Evolutionary conservation across 2,329 filamentous ascomycete genomes (phyloP).

Genomic region (Arthroderma sp.): DNA sequence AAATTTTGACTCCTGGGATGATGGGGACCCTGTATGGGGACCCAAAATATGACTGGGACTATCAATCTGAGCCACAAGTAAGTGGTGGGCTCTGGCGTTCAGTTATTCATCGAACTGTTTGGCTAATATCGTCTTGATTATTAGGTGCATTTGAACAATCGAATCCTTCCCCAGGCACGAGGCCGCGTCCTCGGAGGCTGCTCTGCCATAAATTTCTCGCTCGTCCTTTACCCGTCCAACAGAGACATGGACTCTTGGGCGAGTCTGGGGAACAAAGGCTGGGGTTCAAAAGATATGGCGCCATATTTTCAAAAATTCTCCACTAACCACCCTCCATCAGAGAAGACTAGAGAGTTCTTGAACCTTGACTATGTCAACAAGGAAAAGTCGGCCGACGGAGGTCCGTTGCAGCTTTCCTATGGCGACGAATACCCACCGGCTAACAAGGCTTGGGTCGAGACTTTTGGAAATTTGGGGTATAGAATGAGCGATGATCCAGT

Average conservation of each 20-base stretch:
- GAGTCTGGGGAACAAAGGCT: constrained; percentile 33
- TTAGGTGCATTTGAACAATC: not conserved
- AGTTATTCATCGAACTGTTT: not conserved
- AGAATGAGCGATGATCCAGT: constrained; percentile 4
- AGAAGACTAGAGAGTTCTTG: constrained; percentile 4
- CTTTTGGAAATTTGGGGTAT: constrained; percentile 6
- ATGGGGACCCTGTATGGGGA: not conserved
- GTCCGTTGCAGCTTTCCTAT: not conserved
- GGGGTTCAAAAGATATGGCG: constrained; percentile 32
- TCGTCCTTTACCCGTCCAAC: constrained; percentile 7
- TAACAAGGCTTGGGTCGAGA: constrained; percentile 9
- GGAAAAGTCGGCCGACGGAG: not conserved
- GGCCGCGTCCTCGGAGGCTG: constrained; percentile 5
- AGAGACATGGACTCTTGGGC: constrained; percentile 35
- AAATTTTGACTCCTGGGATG: too few species aligned
- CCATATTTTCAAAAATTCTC: constrained; percentile 38
- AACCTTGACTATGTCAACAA: constrained; percentile 3
- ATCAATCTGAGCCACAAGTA: not conserved
- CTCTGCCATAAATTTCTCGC: constrained; percentile 3
- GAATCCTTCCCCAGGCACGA: not conserved
- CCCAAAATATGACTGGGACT: not conserved
- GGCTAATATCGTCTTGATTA: not conserved
- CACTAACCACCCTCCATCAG: constrained; percentile 11
- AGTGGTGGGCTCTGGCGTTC: not conserved
- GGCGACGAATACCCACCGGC: not conserved